Evolutionary conservation across 31 red algal genomes (phyloP).

Genomic region (Asparagopsis taxiformis): DNA sequence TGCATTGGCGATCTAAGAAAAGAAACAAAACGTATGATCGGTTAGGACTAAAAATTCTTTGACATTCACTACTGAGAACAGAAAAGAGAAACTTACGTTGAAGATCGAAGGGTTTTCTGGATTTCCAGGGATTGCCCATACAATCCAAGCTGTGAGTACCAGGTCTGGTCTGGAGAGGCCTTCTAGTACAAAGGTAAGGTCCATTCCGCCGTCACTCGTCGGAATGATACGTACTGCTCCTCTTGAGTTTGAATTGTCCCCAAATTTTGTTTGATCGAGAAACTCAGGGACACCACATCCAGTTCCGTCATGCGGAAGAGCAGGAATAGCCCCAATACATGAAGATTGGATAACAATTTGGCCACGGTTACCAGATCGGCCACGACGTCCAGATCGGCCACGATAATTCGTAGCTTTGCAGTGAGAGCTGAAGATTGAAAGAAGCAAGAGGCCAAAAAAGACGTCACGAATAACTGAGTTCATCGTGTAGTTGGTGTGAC

Average conservation of each 20-base stretch:
- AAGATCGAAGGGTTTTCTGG: constrained; percentile 6
- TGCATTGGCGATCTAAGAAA: constrained; percentile 6
- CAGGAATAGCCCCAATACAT: constrained; percentile 2
- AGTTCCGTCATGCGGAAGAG: background rate
- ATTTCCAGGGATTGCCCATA: constrained; percentile 1
- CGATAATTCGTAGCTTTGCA: no score
- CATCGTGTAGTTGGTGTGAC: no score
- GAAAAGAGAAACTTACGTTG: background rate
- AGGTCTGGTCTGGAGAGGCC: constrained; percentile 22
- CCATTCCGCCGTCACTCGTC: background rate
- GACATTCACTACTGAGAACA: no score
- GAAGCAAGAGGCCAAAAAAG: no score
- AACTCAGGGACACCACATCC: constrained; percentile 14
- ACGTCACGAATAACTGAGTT: no score
- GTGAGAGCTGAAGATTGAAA: no score
- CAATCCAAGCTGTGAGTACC: constrained; percentile 17
- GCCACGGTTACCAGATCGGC: no score
- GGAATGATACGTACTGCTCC: background rate
- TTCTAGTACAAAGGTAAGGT: background rate
- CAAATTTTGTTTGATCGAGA: background rate
- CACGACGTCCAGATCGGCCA: no score
- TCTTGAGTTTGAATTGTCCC: constrained; percentile 4
- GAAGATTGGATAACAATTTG: background rate
- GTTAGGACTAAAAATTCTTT: no score
- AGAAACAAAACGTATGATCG: no score